A percentile compares a stretch with the other conserved stretches of the same genome.
Evolutionary conservation across 805 yeast species (phyloP).

Genomic region (Ogataea methanolica): DNA sequence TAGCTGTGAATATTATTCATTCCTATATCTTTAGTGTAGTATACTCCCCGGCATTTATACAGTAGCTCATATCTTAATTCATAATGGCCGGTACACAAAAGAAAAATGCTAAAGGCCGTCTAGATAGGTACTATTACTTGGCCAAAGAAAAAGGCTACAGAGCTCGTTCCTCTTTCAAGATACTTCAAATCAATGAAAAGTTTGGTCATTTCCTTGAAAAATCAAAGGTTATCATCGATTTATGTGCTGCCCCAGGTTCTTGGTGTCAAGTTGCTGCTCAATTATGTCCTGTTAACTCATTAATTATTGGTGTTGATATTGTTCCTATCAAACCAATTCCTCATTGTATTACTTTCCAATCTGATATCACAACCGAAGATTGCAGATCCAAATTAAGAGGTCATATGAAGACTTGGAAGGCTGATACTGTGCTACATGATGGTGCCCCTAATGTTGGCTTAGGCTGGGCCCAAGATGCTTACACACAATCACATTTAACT

Average conservation of each 20-base stretch:
- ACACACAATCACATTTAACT: constrained; percentile 94
- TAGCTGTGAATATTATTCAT: too few species aligned
- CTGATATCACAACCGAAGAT: constrained; percentile 97
- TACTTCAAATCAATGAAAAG: constrained; percentile 92
- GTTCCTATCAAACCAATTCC: constrained; percentile 97
- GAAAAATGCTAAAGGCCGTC: constrained; percentile 97
- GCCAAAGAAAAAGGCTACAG: constrained; percentile 98
- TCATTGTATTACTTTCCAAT: constrained; percentile 88
- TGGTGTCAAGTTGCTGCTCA: constrained; percentile 99
- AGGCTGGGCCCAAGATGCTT: constrained; percentile 99
- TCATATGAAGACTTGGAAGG: constrained; percentile 97
- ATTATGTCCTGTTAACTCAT: constrained; percentile 85
- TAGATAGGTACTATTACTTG: constrained; percentile 91
- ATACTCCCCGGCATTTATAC: neutral
- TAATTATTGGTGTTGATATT: constrained; percentile 97
- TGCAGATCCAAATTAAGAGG: constrained; percentile 93
- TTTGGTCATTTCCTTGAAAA: constrained; percentile 93
- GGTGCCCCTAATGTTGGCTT: constrained; percentile 99
- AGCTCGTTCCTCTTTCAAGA: constrained; percentile 97
- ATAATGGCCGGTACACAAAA: constrained; percentile 75
- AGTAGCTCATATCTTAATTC: too few species aligned
- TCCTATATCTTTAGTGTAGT: neutral
- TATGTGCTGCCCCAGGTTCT: constrained; percentile 99
- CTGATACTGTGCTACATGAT: constrained; percentile 95
- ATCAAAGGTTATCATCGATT: constrained; percentile 92